Percentiles rank a stretch among this genome's conserved stretches.
Conservation (phyloP, 345 rosid species). For the Murraya paniculata region DNA sequence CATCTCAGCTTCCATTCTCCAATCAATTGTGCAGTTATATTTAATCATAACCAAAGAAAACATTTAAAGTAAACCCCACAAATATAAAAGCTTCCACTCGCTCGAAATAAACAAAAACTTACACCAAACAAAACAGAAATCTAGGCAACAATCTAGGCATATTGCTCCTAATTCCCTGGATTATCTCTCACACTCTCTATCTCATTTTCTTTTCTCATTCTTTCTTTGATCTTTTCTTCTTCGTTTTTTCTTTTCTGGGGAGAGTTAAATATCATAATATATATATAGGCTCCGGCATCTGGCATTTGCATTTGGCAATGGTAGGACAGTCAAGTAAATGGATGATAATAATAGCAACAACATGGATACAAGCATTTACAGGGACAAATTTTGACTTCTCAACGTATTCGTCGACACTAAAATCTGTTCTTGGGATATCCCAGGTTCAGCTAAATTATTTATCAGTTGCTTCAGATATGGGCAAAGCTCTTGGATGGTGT, state of each 20-base stretch:
- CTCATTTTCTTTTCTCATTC: not conserved
- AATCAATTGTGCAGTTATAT: not conserved
- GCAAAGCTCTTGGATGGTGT: conserved; percentile 79
- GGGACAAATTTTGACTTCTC: conserved; percentile 89
- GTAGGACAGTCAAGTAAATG: conserved; percentile 63
- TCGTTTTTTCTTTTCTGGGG: not conserved
- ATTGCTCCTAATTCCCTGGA: not conserved
- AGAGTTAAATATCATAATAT: not conserved
- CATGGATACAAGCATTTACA: conserved; percentile 76
- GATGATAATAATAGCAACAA: conserved; percentile 58
- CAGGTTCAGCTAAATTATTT: conserved; percentile 68
- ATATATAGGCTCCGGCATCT: too few species aligned
- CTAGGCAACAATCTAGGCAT: not conserved
- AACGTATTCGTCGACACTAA: conserved; percentile 55
- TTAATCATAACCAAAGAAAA: not conserved
- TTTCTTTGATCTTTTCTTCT: not conserved
- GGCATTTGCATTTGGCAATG: conserved; percentile 24
- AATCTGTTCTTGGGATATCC: conserved; percentile 64
- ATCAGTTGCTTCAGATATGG: conserved; percentile 76
- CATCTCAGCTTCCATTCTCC: not conserved
- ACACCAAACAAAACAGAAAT: not conserved
- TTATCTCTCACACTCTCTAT: not conserved
- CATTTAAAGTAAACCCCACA: not conserved
- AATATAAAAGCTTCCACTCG: too few species aligned
- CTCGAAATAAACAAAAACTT: too few species aligned